These are phyloP conservation scores for Eimeria sp. DNA, from an alignment of 169 alveolate genomes.

Conservation along the genomic window DNA sequence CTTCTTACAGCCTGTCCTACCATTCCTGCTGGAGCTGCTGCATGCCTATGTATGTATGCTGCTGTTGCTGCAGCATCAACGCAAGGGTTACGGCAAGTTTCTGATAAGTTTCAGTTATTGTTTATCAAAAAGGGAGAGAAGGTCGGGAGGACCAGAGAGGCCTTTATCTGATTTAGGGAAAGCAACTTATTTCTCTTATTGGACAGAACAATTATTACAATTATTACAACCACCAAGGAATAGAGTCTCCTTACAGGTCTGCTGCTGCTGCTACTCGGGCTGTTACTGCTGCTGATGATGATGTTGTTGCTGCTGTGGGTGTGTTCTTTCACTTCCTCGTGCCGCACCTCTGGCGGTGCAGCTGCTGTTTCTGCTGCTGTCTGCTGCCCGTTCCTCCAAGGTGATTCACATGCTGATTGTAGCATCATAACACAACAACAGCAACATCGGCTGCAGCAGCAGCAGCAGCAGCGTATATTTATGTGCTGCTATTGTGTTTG, in stretches of 20 bases:
- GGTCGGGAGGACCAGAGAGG: constrained; percentile 98
- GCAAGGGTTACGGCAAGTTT: constrained; percentile 96
- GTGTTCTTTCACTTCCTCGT: no score
- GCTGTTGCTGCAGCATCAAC: constrained; percentile 89
- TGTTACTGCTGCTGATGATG: not conserved
- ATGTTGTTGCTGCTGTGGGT: not conserved
- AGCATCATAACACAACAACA: no score
- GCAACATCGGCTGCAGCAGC: no score
- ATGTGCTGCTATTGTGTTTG: not conserved
- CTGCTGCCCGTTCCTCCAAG: not conserved
- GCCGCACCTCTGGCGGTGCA: not conserved
- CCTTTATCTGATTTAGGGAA: constrained; percentile 98
- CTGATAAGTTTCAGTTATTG: constrained; percentile 94
- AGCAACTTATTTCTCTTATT: constrained; percentile 97
- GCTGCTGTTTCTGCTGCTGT: not conserved
- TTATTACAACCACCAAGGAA: constrained; percentile 84
- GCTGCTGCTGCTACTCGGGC: constrained; percentile 14
- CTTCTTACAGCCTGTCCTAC: not conserved
- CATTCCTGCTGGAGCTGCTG: constrained; percentile 14
- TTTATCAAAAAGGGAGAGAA: constrained; percentile 95
- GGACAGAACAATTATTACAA: constrained; percentile 96
- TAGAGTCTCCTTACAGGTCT: constrained; percentile 86
- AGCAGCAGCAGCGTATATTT: no score
- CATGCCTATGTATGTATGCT: not conserved
- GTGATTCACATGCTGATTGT: no score